phyloP scores from a whole-genome alignment of 2,329 filamentous ascomycete species.

The Trichophyton rubrum region DNA sequence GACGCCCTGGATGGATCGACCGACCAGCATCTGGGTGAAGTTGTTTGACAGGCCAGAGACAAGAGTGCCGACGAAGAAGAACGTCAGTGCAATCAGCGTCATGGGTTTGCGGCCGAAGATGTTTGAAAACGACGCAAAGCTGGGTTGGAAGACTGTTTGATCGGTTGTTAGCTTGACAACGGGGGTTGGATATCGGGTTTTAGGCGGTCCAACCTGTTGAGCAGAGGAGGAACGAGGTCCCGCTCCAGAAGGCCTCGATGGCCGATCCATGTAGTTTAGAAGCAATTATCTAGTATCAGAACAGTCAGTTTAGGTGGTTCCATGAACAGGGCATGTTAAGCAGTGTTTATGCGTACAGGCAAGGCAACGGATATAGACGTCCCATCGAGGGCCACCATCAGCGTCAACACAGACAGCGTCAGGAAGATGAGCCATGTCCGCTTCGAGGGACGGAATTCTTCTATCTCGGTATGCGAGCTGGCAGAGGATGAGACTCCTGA shows the following conservation, averaged over 20 bases:
- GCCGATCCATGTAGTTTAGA: constrained; percentile 40
- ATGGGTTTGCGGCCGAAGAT: constrained; percentile 37
- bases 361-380: constrained; percentile 53
- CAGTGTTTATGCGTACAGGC: constrained; percentile 22
- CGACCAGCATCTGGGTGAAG: constrained; percentile 37
- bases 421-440: constrained; percentile 38
- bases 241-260: constrained; percentile 58
- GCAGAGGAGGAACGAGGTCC: constrained; percentile 54
- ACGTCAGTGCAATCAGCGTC: constrained; percentile 27
- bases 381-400: constrained; percentile 54
- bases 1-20: constrained; percentile 33
- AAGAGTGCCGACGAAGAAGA: constrained; percentile 37
- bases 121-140: constrained; percentile 35
- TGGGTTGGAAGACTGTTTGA: constrained; percentile 38
- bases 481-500: not conserved
- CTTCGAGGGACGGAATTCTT: constrained; percentile 8
- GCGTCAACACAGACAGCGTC: constrained; percentile 42
- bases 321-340: not conserved
- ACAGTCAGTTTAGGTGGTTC: not conserved
- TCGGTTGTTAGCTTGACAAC: not conserved
- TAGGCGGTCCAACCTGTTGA: constrained; percentile 34
- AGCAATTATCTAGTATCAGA: constrained; percentile 34
- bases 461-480: not conserved
- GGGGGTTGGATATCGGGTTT: not conserved
- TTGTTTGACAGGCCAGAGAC: constrained; percentile 31